Base-by-base conservation (phyloP, 768 basidiomycete genomes). In the Hydnomerulius pinastri region DNA sequence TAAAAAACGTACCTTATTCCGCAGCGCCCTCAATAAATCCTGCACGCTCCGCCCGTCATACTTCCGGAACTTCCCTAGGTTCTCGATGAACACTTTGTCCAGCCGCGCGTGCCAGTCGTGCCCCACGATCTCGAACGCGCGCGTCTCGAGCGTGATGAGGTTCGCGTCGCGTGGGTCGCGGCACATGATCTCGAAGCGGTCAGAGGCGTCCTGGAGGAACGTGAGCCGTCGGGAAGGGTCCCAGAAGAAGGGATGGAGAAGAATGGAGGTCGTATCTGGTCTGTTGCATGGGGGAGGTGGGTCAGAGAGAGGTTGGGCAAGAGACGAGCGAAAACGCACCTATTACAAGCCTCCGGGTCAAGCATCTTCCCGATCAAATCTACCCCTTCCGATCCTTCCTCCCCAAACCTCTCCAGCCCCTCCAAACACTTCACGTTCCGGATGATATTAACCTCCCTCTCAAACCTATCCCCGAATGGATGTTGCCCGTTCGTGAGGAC, bases 191-290 rank as follows among this genome's bases (percentile, higher is more conserved):
- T 98, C 97, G 67, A 98, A 99, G 4, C 95, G 83, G 69, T 98
- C 96, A 0, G 94, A 97, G 0, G 94, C 92, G 55, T 98, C 97
- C 69, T 96, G 95, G n/a, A 99, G 75, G 78, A 99, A 99, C 43
- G 81, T 84, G 4, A 99, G 73, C 35, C 96, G 81, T 49, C 88
- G 83, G 7, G 79, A 86, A 0, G 94, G 73, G 47, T 93, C 86
- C 97, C 97, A 99, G 76, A 98, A 99, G 77, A 90, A 96, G 0
- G 97, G 97, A 71, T 98, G 96, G 18, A 89, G 73, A 17, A 98
- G 77, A 68, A 88, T 90, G n/a, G 82, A 82, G 11, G 81, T 82
- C 6, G 95, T 96, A 57, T 94, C 87, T 1, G 95, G 97, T 62
- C 96, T 92, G 60, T 35, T 12, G 4, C n/a, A n/a, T n/a, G n/a